Percentiles rank a stretch among this genome's conserved stretches.
Evolutionary conservation across 495 filamentous ascomycete species (phyloP).

Genomic region (Parmelia sp.): DNA sequence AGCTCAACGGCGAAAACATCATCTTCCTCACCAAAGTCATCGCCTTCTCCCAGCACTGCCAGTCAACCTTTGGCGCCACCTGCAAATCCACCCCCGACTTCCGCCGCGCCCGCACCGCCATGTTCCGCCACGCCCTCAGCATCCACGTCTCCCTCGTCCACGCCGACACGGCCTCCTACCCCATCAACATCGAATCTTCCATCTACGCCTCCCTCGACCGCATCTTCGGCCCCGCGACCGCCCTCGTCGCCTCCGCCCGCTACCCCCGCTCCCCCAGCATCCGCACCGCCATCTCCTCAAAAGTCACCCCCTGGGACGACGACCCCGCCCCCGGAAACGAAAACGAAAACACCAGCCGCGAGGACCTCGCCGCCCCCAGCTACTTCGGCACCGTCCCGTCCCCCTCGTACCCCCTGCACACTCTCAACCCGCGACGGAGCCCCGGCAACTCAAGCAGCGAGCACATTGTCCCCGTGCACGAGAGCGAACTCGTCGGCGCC

Average conservation of each 20-base stretch:
- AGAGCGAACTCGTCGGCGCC: neutral
- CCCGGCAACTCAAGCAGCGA: conserved; percentile 21
- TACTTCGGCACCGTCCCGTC: neutral
- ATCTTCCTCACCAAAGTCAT: conserved; percentile 53
- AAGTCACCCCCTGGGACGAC: conserved; percentile 19
- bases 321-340: neutral
- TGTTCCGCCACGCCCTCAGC: conserved; percentile 46
- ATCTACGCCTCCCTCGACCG: conserved; percentile 41
- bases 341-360: neutral
- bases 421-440: conserved; percentile 25
- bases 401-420: neutral
- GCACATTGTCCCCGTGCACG: neutral
- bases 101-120: conserved; percentile 32
- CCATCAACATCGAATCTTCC: conserved; percentile 52
- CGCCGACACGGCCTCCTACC: conserved; percentile 48
- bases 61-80: conserved; percentile 16
- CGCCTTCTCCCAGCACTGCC: conserved; percentile 39
- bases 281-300: neutral
- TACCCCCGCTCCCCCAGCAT: conserved; percentile 1
- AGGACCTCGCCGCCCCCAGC: neutral
- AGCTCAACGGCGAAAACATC: conserved; percentile 63
- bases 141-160: conserved; percentile 54
- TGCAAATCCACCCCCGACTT: conserved; percentile 27
- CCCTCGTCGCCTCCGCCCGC: conserved; percentile 16
- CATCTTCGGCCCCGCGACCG: conserved; percentile 42